Base-by-base conservation (phyloP, 225 moss, liverwort and hornwort genomes). In the Polytrichum commune region DNA sequence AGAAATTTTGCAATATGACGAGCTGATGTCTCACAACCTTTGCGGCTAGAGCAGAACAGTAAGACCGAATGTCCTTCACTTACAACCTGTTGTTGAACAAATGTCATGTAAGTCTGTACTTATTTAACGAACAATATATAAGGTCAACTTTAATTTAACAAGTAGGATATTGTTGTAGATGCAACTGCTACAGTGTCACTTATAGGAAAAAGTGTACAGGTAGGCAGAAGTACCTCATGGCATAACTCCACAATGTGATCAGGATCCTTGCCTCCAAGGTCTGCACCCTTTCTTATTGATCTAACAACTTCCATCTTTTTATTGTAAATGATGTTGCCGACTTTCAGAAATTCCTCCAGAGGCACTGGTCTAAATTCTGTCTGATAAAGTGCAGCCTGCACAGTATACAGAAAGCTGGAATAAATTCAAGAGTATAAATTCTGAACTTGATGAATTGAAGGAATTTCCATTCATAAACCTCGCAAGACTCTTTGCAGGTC, bases 211-310 rank as follows among this genome's bases (percentile, higher is more conserved):
- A 61, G 24, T 26, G 18, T 22, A 58, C 62, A 63, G 35, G 62
- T 72, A 62, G 30, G 29, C 29, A 66, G 28, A 46, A 67, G 8
- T 83, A 96, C 96, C 93, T 97, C 96, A 78, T 97, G 79, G 73
- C 96, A 97, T 54, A 97, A 78, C 85, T 97, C 96, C 71, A 97
- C 90, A 73, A 97, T 81, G 76, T 92, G 93, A 74, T 97, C 96
- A 67, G 92, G 93, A 75, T 97, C 96, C 77, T 93, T 97, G 76
- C 96, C 96, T 75, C 92, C 89, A 72, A 88, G 83, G 65, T 97
- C 92, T 79, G 96, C 91, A 72, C 77, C 82, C 79, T 91, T 93
- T 68, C 85, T 89, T 71, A 97, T 77, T 58, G 78, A 77, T 73
- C 96, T 82, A 24, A 81, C 83, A 76, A 84, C 78, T 79, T 93